Evolutionary conservation across 176 grass and related monocot species (phyloP).

Genomic region (Carex kokanica): DNA sequence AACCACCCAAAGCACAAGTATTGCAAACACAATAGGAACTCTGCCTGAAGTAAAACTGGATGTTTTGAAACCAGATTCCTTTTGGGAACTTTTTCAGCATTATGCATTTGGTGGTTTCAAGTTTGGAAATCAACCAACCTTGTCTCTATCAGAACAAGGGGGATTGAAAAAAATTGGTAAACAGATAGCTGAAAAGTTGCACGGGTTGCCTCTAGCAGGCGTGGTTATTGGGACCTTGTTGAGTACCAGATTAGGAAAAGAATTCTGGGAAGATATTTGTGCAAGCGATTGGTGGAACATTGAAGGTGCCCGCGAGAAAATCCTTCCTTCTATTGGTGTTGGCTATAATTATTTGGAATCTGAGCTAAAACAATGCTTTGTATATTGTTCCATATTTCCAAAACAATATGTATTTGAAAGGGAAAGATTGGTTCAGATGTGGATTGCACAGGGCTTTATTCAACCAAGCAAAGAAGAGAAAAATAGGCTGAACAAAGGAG

Average conservation of each 20-base stretch:
- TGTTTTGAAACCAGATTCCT: background rate
- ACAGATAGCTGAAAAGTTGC: slow-evolving; percentile 29
- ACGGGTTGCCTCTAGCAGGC: slow-evolving; percentile 32
- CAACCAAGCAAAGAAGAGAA: too few species aligned
- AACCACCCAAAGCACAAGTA: background rate
- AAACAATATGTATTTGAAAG: too few species aligned
- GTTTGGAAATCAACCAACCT: background rate
- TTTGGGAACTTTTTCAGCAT: slow-evolving; percentile 24
- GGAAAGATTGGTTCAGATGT: too few species aligned
- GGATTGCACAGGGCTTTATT: too few species aligned
- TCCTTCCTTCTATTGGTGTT: slow-evolving; percentile 30
- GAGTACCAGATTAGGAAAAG: background rate
- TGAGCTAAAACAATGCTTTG: too few species aligned
- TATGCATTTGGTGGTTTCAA: slow-evolving; percentile 33
- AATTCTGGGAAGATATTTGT: slow-evolving; percentile 26
- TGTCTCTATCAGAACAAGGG: background rate
- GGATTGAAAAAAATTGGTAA: slow-evolving; percentile 24
- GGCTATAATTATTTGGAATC: slow-evolving; percentile 33
- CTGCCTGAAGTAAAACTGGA: slow-evolving; percentile 11
- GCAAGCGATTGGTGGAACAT: slow-evolving; percentile 38
- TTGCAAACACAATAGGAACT: slow-evolving; percentile 19
- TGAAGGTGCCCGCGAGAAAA: slow-evolving; percentile 6
- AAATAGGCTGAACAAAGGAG: too few species aligned
- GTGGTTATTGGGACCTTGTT: slow-evolving; percentile 27
- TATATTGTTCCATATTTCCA: too few species aligned